phyloP scores from a whole-genome alignment of 129 eudicot genomes.

The Apium graveolens region DNA sequence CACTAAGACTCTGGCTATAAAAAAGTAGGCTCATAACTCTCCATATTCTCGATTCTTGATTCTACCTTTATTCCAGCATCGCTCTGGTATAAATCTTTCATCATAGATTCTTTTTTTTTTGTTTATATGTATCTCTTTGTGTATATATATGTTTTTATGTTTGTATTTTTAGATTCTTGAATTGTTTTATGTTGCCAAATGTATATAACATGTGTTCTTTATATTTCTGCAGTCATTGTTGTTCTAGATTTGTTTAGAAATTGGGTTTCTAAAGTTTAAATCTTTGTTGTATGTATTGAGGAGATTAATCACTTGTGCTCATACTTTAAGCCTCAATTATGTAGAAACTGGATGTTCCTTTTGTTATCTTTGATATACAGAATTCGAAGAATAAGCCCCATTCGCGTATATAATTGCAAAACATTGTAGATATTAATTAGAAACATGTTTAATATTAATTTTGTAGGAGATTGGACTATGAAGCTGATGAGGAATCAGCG shows the following conservation, averaged over 20 bases:
- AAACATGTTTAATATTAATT: neutral
- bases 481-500: neutral
- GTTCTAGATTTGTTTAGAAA: neutral
- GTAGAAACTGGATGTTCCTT: neutral
- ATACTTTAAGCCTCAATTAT: neutral
- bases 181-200: neutral
- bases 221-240: neutral
- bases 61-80: neutral
- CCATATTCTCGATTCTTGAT: neutral
- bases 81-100: neutral
- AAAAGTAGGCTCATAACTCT: slow-evolving; percentile 1
- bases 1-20: neutral
- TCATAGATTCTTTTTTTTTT: neutral
- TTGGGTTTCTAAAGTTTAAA: neutral
- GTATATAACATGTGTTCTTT: neutral
- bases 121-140: neutral
- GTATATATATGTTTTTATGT: neutral
- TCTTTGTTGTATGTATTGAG: neutral
- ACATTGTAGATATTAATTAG: neutral
- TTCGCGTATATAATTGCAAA: neutral
- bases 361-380: neutral
- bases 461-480: neutral
- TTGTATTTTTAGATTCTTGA: neutral
- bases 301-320: neutral
- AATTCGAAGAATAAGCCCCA: neutral